Evolutionary conservation across 768 basidiomycete species (phyloP).

Genomic region (Cystobasidium tubakii): DNA sequence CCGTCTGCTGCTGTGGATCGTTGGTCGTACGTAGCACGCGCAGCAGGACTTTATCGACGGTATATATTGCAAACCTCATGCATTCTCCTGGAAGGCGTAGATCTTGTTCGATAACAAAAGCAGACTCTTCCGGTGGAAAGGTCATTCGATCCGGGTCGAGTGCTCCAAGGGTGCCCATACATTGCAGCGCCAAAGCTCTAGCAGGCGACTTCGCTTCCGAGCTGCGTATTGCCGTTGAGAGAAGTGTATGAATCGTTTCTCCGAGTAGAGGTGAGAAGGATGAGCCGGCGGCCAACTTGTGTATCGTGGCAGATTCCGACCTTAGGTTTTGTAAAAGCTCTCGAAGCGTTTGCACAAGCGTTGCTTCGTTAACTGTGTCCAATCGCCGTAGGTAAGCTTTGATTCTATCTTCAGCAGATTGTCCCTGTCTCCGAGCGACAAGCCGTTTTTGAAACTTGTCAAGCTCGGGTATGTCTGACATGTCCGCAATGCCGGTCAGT

Average conservation of each 20-base stretch:
- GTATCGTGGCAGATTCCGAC: not conserved
- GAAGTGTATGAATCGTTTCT: conserved; percentile 61
- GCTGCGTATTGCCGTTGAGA: conserved; percentile 68
- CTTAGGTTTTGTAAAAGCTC: conserved; percentile 63
- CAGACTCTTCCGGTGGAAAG: conserved; percentile 57
- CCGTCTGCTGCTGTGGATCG: conserved; percentile 82
- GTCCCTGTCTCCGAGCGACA: conserved; percentile 51
- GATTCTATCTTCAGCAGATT: conserved; percentile 58
- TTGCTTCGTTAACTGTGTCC: conserved; percentile 70
- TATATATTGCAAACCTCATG: conserved; percentile 70
- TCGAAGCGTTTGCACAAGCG: conserved; percentile 64
- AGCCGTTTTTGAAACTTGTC: conserved; percentile 45
- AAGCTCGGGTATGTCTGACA: conserved; percentile 63
- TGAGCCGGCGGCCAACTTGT: conserved; percentile 63
- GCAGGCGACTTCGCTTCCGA: conserved; percentile 66
- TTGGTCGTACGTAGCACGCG: conserved; percentile 87
- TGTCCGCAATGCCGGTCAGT: conserved; percentile 72
- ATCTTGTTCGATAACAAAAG: conserved; percentile 69
- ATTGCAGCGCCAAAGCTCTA: conserved; percentile 72
- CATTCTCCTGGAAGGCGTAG: conserved; percentile 74
- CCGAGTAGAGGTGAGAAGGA: conserved; percentile 73
- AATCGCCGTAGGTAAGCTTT: conserved; percentile 66
- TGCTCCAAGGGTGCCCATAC: conserved; percentile 84
- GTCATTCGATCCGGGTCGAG: conserved; percentile 90
- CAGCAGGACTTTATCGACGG: conserved; percentile 77